Evolutionary conservation across 345 rosid species (phyloP), one percentile per base, ranked within the genome.

Genomic region (Bruguiera parviflora): DNA sequence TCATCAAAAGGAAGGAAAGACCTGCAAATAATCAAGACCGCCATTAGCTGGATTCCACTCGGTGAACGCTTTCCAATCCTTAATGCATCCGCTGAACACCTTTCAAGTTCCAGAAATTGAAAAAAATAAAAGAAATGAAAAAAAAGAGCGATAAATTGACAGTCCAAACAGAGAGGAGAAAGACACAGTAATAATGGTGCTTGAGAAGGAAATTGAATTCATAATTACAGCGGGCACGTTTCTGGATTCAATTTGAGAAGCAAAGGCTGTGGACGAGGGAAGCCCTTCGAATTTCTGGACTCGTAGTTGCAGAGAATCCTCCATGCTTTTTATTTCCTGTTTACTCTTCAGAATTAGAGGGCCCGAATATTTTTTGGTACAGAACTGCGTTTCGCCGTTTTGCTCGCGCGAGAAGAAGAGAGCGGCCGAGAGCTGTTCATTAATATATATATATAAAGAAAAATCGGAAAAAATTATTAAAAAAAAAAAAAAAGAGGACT

Each of bases 1-100:
- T 20, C 10, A 13, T 20, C n/a, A n/a, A 33, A 53, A 8, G 11
- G 25, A 8, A 0, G 32, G 43, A 70, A 63, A 78, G 22, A 85
- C 98, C 94, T 88, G 85, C 65, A 94, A 81, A 70, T 89, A 89
- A 64, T 89, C 86, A 72, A 94, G 90, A 64, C 97, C 96, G 61
- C 85, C 83, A 27, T 76, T 78, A 71, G 65, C 75, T 9, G 96
- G 93, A 81, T 86, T 80, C 97, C 96, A 95, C 73, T 71, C 78
- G 47, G 77, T 74, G 72, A 72, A 84, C 19, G 92, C 96, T 24
- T 85, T 75, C 97, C 96, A 86, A 0, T 81, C 75, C 80, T 80
- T 79, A 43, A 71, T 70, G 70, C 89, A 85, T 70, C 92, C 88
- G 57, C 72, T 63, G 53, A 91, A 79, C 15, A 88, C 96, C 97